These are phyloP conservation scores for Dendrocalamus sinicus DNA, from an alignment of 176 grass and related monocot genomes.

Conservation along the genomic window DNA sequence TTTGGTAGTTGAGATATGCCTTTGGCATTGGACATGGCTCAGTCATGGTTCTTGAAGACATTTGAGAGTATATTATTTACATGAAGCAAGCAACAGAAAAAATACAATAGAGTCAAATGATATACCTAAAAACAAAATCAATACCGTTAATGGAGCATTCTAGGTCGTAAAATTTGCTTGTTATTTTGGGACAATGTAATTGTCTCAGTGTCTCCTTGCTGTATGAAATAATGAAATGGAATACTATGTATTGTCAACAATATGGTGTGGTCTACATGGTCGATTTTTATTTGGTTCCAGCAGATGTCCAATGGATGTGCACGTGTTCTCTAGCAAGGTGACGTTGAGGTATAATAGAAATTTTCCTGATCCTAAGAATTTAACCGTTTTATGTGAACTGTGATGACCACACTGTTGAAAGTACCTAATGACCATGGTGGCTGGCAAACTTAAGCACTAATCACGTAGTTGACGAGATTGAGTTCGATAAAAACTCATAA, in stretches of 20 bases:
- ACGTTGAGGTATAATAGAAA: too few species aligned
- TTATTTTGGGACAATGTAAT: background rate
- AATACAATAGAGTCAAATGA: background rate
- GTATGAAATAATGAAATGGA: constrained; percentile 33
- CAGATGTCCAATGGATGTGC: background rate
- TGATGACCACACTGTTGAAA: too few species aligned
- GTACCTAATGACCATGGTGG: too few species aligned
- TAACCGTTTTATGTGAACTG: too few species aligned
- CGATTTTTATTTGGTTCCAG: background rate
- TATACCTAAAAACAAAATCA: background rate
- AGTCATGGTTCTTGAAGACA: background rate
- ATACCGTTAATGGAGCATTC: background rate
- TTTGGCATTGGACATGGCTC: background rate
- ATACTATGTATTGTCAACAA: background rate
- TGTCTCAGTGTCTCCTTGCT: background rate
- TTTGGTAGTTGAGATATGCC: background rate
- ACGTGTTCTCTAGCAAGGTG: too few species aligned
- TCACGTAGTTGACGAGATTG: too few species aligned
- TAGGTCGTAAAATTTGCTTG: background rate
- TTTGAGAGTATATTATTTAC: background rate
- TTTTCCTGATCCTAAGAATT: too few species aligned
- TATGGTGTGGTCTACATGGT: background rate
- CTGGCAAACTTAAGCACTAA: too few species aligned
- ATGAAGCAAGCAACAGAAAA: background rate
- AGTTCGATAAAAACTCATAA: too few species aligned